These are phyloP conservation scores for Hura crepitans DNA, from an alignment of 441 rosid species.

Conservation along the genomic window DNA sequence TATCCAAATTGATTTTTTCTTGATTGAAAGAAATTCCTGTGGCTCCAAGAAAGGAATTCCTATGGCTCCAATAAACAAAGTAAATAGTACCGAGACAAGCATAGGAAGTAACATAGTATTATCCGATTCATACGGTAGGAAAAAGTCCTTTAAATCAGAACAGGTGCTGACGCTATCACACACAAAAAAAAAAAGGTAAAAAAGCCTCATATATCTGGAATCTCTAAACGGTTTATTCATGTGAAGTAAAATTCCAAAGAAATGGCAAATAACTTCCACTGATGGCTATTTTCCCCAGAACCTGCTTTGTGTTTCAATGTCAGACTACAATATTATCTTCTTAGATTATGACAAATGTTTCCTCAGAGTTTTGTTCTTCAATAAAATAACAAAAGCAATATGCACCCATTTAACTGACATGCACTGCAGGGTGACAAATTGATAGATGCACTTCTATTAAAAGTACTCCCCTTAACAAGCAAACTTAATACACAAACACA, in stretches of 20 bases:
- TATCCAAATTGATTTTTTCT: no score
- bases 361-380: background rate
- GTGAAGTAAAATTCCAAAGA: background rate
- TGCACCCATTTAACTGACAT: background rate
- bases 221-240: no score
- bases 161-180: no score
- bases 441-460: background rate
- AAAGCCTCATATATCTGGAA: no score
- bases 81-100: no score
- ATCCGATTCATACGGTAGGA: no score
- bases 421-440: background rate
- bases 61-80: no score
- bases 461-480: background rate
- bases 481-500: background rate
- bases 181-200: background rate
- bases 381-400: background rate
- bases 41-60: no score
- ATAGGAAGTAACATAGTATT: no score
- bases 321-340: background rate
- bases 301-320: background rate
- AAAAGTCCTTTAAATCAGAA: no score
- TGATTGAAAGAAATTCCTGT: no score
- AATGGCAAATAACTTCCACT: background rate
- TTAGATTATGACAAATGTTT: background rate
- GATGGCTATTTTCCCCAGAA: background rate